A percentile compares a stretch with the other conserved stretches of the same genome.
Evolutionary conservation across 148 eudicot genomes (phyloP).

Genomic region (Chenopodium formosanum): DNA sequence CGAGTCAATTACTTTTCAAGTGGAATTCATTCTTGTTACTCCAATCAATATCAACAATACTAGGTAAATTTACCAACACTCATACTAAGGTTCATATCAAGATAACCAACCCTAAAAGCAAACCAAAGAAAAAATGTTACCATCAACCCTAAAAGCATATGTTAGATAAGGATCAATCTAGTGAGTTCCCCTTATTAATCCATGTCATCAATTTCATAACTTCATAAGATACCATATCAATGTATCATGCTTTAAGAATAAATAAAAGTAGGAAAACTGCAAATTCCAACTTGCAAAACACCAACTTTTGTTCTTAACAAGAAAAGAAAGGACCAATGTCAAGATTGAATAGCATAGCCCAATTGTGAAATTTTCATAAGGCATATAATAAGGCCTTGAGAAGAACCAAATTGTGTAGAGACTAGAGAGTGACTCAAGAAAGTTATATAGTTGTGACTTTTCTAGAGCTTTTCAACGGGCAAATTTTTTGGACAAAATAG

Average conservation of each 20-base stretch:
- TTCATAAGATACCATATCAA: not conserved
- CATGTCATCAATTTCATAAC: not conserved
- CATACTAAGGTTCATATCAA: not conserved
- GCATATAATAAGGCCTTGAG: conserved; percentile 1
- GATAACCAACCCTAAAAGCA: not conserved
- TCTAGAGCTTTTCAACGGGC: not conserved
- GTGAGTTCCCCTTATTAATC: not conserved
- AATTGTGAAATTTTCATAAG: too few species aligned
- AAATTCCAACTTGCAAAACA: not conserved
- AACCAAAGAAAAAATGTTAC: not conserved
- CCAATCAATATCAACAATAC: not conserved
- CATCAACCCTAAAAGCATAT: not conserved
- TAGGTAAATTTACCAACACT: not conserved
- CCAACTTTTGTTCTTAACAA: conserved; percentile 8
- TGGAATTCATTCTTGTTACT: not conserved
- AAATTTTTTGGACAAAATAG: not conserved
- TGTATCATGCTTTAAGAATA: not conserved
- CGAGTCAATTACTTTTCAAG: not conserved
- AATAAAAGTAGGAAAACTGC: not conserved
- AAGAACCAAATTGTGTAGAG: not conserved
- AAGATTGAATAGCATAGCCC: not conserved
- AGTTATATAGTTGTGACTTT: not conserved
- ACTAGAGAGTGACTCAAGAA: not conserved
- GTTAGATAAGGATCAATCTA: not conserved
- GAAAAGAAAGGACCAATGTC: conserved; percentile 11